phyloP scores from a whole-genome alignment of 2,329 filamentous ascomycete species.

The Coniochaeta prunicola region DNA sequence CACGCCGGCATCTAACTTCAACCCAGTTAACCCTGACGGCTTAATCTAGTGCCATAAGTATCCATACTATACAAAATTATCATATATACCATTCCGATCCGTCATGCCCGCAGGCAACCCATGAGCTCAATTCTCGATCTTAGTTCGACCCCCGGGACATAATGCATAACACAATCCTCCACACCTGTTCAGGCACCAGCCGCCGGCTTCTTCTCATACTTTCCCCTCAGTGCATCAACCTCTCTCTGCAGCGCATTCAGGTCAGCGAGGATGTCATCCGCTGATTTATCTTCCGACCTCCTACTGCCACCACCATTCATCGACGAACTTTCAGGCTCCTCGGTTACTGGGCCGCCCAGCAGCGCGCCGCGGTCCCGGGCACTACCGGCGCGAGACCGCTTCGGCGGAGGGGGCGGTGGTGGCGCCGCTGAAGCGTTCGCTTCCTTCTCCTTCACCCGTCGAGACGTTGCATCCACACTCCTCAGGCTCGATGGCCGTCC shows the following conservation, averaged over 20 bases:
- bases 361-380: constrained; percentile 32
- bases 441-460: constrained; percentile 21
- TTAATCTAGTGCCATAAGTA: background rate
- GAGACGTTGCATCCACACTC: constrained; percentile 29
- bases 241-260: constrained; percentile 65
- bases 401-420: constrained; percentile 43
- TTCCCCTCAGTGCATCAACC: constrained; percentile 58
- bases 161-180: background rate
- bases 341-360: constrained; percentile 7
- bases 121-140: background rate
- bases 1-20: background rate
- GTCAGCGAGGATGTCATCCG: constrained; percentile 62
- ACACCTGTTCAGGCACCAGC: background rate
- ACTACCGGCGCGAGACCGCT: constrained; percentile 39
- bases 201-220: constrained; percentile 19
- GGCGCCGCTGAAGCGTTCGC: constrained; percentile 12
- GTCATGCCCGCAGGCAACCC: background rate
- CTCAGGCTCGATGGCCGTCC: constrained; percentile 35
- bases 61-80: background rate
- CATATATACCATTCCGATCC: background rate
- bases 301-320: constrained; percentile 12
- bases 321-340: constrained; percentile 11
- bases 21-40: background rate
- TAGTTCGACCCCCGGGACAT: background rate
- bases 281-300: constrained; percentile 20